These are phyloP conservation scores for Mortierella sp. DNA, from an alignment of 371 early-diverging fungal genomes.

Conservation along the genomic window DNA sequence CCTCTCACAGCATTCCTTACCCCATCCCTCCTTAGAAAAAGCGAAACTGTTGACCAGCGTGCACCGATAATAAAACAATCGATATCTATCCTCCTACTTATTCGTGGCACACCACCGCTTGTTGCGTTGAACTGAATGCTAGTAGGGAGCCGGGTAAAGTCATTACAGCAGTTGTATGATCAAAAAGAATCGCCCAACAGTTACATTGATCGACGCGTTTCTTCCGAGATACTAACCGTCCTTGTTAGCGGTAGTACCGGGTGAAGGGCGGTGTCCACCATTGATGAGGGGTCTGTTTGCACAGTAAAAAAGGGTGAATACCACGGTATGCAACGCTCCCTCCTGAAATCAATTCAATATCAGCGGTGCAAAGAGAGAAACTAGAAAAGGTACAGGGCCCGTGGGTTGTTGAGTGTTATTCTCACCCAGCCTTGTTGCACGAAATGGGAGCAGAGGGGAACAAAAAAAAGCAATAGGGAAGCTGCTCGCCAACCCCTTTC, in stretches of 20 bases:
- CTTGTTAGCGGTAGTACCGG: neutral
- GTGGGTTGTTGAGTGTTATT: too few species aligned
- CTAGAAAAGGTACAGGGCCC: too few species aligned
- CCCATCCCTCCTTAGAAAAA: neutral
- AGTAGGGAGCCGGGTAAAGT: neutral
- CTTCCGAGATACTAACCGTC: too few species aligned
- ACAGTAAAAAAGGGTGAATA: too few species aligned
- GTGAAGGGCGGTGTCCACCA: neutral
- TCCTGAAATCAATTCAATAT: too few species aligned
- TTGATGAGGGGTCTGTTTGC: neutral
- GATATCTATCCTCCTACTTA: neutral
- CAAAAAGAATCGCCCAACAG: neutral
- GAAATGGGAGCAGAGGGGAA: too few species aligned
- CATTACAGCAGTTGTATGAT: neutral
- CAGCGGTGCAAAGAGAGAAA: too few species aligned
- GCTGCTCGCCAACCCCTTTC: neutral
- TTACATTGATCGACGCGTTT: neutral
- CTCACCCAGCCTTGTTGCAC: too few species aligned
- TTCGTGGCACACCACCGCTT: neutral
- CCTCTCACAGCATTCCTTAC: neutral
- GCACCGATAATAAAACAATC: neutral
- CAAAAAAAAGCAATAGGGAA: too few species aligned
- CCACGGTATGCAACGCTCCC: too few species aligned
- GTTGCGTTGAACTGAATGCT: neutral
- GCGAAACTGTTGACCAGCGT: neutral